Percentiles rank a stretch among this genome's conserved stretches.
These are phyloP conservation scores for Cercis canadensis DNA, from an alignment of 306 rosid species.

Conservation along the genomic window DNA sequence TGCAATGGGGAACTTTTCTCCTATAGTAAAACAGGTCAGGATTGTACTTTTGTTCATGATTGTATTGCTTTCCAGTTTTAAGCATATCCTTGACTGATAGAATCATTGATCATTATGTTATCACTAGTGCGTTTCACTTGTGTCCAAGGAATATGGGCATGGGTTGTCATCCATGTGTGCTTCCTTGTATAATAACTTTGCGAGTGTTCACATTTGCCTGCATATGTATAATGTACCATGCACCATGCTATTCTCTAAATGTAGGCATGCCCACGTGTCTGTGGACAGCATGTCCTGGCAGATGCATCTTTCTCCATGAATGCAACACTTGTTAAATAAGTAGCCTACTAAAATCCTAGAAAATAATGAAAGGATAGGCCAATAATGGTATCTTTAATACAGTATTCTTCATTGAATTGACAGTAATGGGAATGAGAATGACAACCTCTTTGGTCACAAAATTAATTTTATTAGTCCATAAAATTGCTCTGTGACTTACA, in stretches of 20 bases:
- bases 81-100: background rate
- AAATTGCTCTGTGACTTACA: background rate
- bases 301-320: no score
- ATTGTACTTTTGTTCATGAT: background rate
- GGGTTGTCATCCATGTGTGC: constrained; percentile 8
- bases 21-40: constrained; percentile 86
- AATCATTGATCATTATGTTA: background rate
- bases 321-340: constrained; percentile 1
- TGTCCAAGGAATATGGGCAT: constrained; percentile 1
- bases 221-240: background rate
- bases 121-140: background rate
- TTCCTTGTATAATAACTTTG: no score
- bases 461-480: background rate
- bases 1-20: constrained; percentile 99
- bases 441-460: background rate
- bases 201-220: constrained; percentile 10
- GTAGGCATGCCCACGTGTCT: background rate
- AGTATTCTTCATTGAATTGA: constrained; percentile 13
- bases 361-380: constrained; percentile 5
- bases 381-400: constrained; percentile 13
- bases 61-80: background rate
- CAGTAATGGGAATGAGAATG: constrained; percentile 10
- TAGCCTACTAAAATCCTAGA: background rate
- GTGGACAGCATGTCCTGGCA: background rate
- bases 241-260: background rate